Conservation (phyloP, 2,329 filamentous ascomycete species). For the Epichloe sylvatica region DNA sequence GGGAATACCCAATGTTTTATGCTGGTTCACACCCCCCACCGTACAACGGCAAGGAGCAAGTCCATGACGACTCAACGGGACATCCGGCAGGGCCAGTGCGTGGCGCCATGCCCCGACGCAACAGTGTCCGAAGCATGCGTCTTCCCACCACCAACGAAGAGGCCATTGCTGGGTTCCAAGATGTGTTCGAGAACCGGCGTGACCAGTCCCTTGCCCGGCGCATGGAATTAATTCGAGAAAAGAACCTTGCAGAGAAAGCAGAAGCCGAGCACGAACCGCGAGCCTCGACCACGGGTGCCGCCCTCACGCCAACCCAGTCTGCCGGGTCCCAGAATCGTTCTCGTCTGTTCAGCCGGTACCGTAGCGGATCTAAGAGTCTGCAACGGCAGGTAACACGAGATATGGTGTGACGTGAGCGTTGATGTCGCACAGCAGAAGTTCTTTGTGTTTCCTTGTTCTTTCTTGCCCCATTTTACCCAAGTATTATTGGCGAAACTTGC, state of each 20-base stretch:
- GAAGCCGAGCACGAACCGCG: conserved; percentile 15
- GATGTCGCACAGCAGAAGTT: not conserved
- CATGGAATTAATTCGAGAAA: conserved; percentile 25
- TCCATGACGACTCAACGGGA: conserved; percentile 7
- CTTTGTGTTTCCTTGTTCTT: not conserved
- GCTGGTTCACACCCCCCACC: conserved; percentile 22
- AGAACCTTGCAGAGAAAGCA: conserved; percentile 17
- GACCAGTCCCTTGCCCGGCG: conserved; percentile 22
- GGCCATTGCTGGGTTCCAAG: conserved; percentile 27
- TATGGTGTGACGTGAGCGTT: not conserved
- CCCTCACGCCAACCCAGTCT: conserved; percentile 12
- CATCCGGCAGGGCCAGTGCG: conserved; percentile 5
- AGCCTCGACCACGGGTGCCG: conserved; percentile 15
- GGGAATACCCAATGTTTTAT: conserved; percentile 52
- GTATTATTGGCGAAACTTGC: not conserved
- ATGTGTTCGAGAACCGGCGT: conserved; percentile 31
- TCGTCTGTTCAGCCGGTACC: conserved; percentile 17
- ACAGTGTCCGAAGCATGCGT: conserved; percentile 7
- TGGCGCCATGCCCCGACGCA: conserved; percentile 6
- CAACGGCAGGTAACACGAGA: conserved; percentile 6
- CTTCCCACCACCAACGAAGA: conserved; percentile 17
- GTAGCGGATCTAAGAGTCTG: conserved; percentile 16
- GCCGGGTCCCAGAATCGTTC: conserved; percentile 14
- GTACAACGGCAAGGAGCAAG: conserved; percentile 17
- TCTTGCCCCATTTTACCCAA: not conserved